Conservation (phyloP, 2,329 filamentous ascomycete species). For the Beauveria scarabaeidicola region DNA sequence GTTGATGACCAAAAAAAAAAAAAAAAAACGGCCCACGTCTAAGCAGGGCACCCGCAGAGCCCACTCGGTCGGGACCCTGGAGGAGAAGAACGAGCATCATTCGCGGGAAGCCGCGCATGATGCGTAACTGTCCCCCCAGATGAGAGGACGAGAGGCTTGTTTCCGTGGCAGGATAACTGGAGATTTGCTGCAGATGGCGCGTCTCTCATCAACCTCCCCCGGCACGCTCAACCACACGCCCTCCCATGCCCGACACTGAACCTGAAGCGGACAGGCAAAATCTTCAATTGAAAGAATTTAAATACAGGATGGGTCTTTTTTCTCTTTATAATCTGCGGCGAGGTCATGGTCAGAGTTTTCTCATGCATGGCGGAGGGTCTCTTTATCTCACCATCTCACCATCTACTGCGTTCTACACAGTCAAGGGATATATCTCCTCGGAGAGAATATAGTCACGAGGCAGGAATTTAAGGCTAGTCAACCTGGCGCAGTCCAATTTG, state of each 20-base stretch:
- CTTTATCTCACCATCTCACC: neutral
- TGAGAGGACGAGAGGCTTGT: neutral
- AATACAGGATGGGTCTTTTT: neutral
- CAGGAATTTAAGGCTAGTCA: no score
- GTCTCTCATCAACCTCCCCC: neutral
- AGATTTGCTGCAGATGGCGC: neutral
- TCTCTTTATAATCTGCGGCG: neutral
- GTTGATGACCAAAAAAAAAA: no score
- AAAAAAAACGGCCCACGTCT: neutral
- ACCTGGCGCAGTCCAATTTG: neutral
- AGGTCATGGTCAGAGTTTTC: neutral
- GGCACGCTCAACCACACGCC: neutral
- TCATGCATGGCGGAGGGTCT: neutral
- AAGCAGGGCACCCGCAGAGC: neutral
- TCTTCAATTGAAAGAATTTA: neutral
- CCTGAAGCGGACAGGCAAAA: neutral
- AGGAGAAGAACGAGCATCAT: neutral
- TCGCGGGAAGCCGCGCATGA: neutral
- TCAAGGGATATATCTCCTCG: neutral
- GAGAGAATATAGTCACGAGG: neutral
- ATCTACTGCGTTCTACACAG: neutral
- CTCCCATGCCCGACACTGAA: neutral
- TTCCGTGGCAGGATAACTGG: conserved; percentile 7
- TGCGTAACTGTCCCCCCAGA: neutral
- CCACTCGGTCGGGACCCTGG: conserved; percentile 6